phyloP scores from a whole-genome alignment of 805 yeast genomes.

The Saccharomycopsis sp. region DNA sequence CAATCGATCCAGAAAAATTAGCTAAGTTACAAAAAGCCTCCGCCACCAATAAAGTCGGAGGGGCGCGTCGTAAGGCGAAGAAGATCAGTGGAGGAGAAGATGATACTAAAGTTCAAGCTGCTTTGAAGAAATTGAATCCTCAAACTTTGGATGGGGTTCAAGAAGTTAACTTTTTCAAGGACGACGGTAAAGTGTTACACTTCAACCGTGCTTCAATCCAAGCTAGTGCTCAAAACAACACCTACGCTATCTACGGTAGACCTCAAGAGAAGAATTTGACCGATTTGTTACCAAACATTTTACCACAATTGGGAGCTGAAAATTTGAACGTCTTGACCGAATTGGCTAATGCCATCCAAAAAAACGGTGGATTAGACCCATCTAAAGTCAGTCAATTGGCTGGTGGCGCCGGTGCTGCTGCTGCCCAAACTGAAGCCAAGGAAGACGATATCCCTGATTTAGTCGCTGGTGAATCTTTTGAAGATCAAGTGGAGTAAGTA shows the following conservation, averaged over 20 bases:
- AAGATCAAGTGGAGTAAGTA: slow-evolving; percentile 38
- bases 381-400: slow-evolving; percentile 34
- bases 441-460: slow-evolving; percentile 71
- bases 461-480: slow-evolving; percentile 73
- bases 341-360: slow-evolving; percentile 84
- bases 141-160: slow-evolving; percentile 84
- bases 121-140: slow-evolving; percentile 83
- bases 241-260: slow-evolving; percentile 91
- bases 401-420: slow-evolving; percentile 42
- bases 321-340: slow-evolving; percentile 82
- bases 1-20: slow-evolving; percentile 88
- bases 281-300: slow-evolving; percentile 88
- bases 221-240: slow-evolving; percentile 84
- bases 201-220: slow-evolving; percentile 96
- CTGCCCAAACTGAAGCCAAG: slow-evolving; percentile 36
- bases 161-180: slow-evolving; percentile 97
- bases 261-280: slow-evolving; percentile 89
- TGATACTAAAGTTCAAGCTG: slow-evolving; percentile 84
- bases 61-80: slow-evolving; percentile 88
- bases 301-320: slow-evolving; percentile 95
- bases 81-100: slow-evolving; percentile 67
- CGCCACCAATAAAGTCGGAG: slow-evolving; percentile 75
- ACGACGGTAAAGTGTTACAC: slow-evolving; percentile 93
- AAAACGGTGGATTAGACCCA: slow-evolving; percentile 35
- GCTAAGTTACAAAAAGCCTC: slow-evolving; percentile 86